A percentile compares a stretch with the other conserved stretches of the same genome.
These are phyloP conservation scores for Cinnamomum chago DNA, from an alignment of 164 flowering plant species.

Conservation along the genomic window DNA sequence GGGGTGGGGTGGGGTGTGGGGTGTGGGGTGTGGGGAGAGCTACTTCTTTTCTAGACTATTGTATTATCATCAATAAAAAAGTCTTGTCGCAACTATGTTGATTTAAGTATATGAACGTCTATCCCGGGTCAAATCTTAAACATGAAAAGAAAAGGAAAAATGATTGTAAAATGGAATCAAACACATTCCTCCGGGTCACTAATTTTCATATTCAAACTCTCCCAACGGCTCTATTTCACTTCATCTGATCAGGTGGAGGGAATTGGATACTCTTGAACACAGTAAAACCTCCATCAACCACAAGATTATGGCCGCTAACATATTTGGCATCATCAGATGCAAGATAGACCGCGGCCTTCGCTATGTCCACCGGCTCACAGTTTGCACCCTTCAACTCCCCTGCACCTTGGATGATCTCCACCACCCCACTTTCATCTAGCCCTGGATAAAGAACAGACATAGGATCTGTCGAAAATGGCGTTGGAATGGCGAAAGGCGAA, in stretches of 20 bases:
- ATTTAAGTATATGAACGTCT: no score
- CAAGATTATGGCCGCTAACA: conserved; percentile 84
- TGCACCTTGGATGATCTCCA: conserved; percentile 24
- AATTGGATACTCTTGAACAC: conserved; percentile 37
- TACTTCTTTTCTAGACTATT: no score
- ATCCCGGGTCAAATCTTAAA: no score
- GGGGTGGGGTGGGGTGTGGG: no score
- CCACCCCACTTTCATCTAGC: conserved; percentile 21
- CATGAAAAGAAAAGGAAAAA: no score
- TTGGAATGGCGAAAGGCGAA: conserved; percentile 49
- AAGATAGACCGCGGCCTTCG: conserved; percentile 74
- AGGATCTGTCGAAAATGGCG: conserved; percentile 38
- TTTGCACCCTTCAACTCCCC: conserved; percentile 46
- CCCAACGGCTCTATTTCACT: neutral
- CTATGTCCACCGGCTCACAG: conserved; percentile 54
- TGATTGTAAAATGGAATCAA: no score
- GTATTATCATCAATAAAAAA: no score
- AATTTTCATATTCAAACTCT: neutral
- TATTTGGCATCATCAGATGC: conserved; percentile 82
- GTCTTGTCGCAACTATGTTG: no score
- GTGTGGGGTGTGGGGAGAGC: no score
- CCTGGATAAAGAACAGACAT: conserved; percentile 38
- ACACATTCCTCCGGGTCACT: no score
- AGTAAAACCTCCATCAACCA: conserved; percentile 91
- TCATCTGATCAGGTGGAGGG: conserved; percentile 6